phyloP scores from a whole-genome alignment of 1,284 basidiomycete species.

The Boletus albobrunnescens region DNA sequence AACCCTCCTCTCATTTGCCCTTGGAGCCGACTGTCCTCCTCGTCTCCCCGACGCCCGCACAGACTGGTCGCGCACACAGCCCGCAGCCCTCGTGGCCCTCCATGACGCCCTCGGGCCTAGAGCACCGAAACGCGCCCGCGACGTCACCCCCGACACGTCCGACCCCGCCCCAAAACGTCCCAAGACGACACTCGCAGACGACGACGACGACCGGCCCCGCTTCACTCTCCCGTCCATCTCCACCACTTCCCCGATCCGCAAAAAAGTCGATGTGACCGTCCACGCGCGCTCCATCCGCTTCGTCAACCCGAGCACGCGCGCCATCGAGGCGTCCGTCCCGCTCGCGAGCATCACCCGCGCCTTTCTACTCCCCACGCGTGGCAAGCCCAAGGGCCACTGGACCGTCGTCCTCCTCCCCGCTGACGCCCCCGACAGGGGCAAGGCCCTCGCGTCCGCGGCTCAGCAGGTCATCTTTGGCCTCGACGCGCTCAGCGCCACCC shows the following conservation, averaged over 20 bases:
- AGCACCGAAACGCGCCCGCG: slow-evolving; percentile 23
- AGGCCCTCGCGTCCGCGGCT: slow-evolving; percentile 28
- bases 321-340: slow-evolving; percentile 45
- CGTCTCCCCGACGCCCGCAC: slow-evolving; percentile 8
- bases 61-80: slow-evolving; percentile 25
- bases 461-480: slow-evolving; percentile 62
- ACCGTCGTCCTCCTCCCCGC: slow-evolving; percentile 55
- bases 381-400: slow-evolving; percentile 64
- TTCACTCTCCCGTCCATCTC: slow-evolving; percentile 59
- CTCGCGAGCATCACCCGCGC: slow-evolving; percentile 47
- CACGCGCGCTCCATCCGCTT: slow-evolving; percentile 48
- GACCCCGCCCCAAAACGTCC: slow-evolving; percentile 14
- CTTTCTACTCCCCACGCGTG: slow-evolving; percentile 64
- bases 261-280: slow-evolving; percentile 62
- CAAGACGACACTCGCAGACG: background rate
- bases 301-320: slow-evolving; percentile 42
- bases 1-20: slow-evolving; percentile 27
- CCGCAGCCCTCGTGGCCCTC: slow-evolving; percentile 24
- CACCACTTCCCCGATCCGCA: slow-evolving; percentile 62
- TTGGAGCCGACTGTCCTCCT: slow-evolving; percentile 29
- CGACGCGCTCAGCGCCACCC: slow-evolving; percentile 46
- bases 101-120: slow-evolving; percentile 9
- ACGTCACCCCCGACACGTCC: slow-evolving; percentile 12
- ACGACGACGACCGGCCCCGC: slow-evolving; percentile 39
- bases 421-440: slow-evolving; percentile 44